Percentiles rank a stretch among this genome's conserved stretches.
phyloP scores from a whole-genome alignment of 2,329 filamentous ascomycete species.

The Aureobasidium melanogenum region DNA sequence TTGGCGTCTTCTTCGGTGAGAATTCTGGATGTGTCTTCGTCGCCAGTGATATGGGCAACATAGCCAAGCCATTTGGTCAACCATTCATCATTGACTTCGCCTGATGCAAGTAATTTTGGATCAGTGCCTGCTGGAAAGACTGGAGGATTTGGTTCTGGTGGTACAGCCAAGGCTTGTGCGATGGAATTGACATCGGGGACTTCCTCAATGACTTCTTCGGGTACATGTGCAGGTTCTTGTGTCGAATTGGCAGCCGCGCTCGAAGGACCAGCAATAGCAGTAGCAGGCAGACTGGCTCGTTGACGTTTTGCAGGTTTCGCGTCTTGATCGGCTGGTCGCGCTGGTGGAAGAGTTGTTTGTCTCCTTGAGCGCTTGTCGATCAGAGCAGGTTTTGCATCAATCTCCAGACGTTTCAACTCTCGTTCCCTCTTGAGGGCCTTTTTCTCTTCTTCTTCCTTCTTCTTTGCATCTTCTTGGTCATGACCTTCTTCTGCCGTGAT shows the following conservation, averaged over 20 bases:
- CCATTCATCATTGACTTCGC: slow-evolving; percentile 5
- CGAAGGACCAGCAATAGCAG: not conserved
- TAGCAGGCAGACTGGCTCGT: not conserved
- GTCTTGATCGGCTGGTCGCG: not conserved
- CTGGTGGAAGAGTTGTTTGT: not conserved
- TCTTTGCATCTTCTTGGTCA: not conserved
- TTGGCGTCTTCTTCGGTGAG: not conserved
- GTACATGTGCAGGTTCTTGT: not conserved
- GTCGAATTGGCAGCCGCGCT: not conserved
- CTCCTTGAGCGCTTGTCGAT: not conserved
- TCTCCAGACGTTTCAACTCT: slow-evolving; percentile 4
- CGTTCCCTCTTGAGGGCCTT: not conserved
- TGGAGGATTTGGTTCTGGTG: not conserved
- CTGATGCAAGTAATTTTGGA: not conserved
- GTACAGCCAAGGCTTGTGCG: not conserved
- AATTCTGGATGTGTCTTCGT: slow-evolving; percentile 1
- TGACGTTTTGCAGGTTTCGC: not conserved
- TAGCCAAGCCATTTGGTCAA: not conserved
- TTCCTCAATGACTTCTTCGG: not conserved
- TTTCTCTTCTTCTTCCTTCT: not conserved
- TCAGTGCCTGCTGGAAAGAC: not conserved
- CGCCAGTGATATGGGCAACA: slow-evolving; percentile 1
- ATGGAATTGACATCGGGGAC: not conserved
- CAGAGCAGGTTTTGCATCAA: slow-evolving; percentile 7
- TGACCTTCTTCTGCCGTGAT: not conserved